Base-by-base conservation (phyloP, 306 rosid genomes). In the Acacia acuminata region DNA sequence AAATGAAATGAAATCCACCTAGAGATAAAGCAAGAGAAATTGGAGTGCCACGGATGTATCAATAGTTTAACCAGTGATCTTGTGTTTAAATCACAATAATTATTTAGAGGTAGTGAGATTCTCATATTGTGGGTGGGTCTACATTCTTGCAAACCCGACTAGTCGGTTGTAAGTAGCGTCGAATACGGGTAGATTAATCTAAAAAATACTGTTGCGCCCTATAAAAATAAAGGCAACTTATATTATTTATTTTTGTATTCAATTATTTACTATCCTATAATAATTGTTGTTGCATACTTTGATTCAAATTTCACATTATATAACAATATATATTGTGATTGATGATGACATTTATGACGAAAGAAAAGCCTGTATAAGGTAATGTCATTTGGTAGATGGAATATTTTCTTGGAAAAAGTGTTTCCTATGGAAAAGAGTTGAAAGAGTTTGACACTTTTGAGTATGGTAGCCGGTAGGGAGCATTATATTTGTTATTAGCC, bases 121-220 rank as follows among this genome's bases (percentile, higher is more conserved):
- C 42, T 6, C 1, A 7, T 7, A 38, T 38, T 38, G 2, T 38
- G 42, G 8, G 2, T 38, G 42, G 8, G 42, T 6, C 7, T 38
- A 38, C 8, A 38, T 38, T 38, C 8, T 7, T 38, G 0, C 1
- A 0, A 6, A 38, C 8, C 42, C 1, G 2, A 38, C 40, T 36
- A 38, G 42, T 38, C 1, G 1, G 1, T 38, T 5, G 42, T 0
- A 6, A 38, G 1, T 38, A 38, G 1, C 1, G 0, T 38, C 0
- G 8, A 6, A 38, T 7, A 38, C 8, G 0, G 0, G 8, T 38
- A 7, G 42, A 38, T 38, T 38, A 38, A 5, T 38, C 8, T 8
- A 6, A 38, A 38, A 38, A 1, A 38, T 56, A 56, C 3, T 53
- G 3, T 22, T 3, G 13, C 2, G 2, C 32, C 2, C 14, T n/a